phyloP scores from a whole-genome alignment of 2,329 filamentous ascomycete species.

The Curvularia eragrostidis region DNA sequence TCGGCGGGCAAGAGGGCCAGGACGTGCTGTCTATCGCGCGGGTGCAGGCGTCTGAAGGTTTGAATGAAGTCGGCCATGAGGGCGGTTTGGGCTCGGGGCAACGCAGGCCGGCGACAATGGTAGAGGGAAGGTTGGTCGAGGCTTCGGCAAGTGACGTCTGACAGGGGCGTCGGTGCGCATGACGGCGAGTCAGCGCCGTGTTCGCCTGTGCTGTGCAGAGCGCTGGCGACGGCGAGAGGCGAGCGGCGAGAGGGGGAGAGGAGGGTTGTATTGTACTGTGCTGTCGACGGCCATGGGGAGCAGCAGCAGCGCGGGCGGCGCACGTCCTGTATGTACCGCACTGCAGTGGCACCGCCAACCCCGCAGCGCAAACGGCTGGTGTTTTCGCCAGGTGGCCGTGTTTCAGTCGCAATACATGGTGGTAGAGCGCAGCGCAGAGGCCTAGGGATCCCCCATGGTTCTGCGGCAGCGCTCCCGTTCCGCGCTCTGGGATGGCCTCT shows the following conservation, averaged over 20 bases:
- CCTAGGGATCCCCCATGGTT: constrained; percentile 18
- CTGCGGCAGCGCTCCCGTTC: constrained; percentile 23
- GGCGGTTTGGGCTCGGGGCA: constrained; percentile 4
- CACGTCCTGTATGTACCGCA: too few relatives aligned
- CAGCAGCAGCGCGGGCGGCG: too few relatives aligned
- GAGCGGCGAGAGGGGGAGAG: background rate
- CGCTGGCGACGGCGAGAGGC: too few relatives aligned
- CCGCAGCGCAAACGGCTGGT: constrained; percentile 21
- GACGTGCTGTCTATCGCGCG: constrained; percentile 26
- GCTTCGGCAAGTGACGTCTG: constrained; percentile 8
- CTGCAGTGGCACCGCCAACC: too few relatives aligned
- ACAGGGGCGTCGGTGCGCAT: constrained; percentile 9
- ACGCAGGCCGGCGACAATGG: background rate
- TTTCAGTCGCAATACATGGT: constrained; percentile 20
- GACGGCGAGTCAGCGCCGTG: constrained; percentile 2
- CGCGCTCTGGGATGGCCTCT: too few relatives aligned
- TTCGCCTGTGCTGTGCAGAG: too few relatives aligned
- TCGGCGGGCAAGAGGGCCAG: constrained; percentile 34
- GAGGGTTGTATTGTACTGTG: too few relatives aligned
- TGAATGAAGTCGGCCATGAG: constrained; percentile 20
- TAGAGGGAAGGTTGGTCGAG: constrained; percentile 11
- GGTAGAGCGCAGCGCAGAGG: too few relatives aligned
- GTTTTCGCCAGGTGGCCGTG: constrained; percentile 21
- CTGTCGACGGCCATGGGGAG: too few relatives aligned
- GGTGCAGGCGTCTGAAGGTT: constrained; percentile 28